Conservation (phyloP, 352 stramenopile species). For the Phytopythium mirpurense region DNA sequence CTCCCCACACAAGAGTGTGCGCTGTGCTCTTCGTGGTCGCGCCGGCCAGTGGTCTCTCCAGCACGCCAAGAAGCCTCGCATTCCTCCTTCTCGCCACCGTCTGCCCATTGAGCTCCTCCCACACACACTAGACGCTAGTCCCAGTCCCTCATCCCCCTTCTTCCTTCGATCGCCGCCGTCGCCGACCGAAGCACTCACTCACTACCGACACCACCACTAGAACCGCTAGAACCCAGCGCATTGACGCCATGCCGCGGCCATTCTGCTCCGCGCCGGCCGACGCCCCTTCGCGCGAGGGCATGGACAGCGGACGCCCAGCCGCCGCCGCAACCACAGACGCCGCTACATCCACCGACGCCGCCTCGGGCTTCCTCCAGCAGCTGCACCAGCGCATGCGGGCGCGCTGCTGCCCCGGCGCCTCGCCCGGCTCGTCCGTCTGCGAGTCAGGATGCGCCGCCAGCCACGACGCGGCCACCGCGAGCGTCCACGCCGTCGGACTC, state of each 20-base stretch:
- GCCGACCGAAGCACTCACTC: not conserved
- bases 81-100: too few species aligned
- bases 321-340: not conserved
- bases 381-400: slow-evolving; percentile 2
- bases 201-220: not conserved
- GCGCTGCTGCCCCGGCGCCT: slow-evolving; percentile 2
- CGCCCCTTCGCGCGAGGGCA: not conserved
- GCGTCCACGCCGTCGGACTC: not conserved
- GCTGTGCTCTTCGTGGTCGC: too few species aligned
- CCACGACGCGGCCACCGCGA: not conserved
- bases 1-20: too few species aligned
- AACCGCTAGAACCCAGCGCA: too few species aligned
- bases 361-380: slow-evolving; percentile 7
- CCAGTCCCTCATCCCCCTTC: slow-evolving; percentile 1
- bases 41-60: too few species aligned
- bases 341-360: not conserved
- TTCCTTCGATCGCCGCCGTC: not conserved
- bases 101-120: too few species aligned
- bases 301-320: not conserved
- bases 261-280: not conserved
- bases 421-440: not conserved
- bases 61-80: too few species aligned
- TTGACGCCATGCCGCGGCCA: slow-evolving; percentile 1
- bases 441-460: not conserved
- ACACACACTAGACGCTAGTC: too few species aligned